These are phyloP conservation scores for Apophysomyces sp. DNA, from an alignment of 371 early-diverging fungal genomes.

Conservation along the genomic window DNA sequence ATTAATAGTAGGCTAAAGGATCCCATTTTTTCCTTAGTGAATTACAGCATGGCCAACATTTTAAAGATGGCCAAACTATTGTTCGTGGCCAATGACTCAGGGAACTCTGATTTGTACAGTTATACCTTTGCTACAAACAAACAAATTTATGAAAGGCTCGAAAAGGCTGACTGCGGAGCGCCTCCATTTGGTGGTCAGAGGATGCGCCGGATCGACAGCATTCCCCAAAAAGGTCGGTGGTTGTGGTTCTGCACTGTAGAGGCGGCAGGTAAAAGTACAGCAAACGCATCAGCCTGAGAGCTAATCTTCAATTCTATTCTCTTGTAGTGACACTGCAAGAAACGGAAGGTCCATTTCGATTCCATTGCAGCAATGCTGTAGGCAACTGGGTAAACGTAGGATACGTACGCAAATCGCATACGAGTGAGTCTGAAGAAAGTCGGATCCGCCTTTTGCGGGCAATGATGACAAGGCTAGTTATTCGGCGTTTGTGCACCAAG, in stretches of 20 bases:
- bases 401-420: conserved; percentile 4
- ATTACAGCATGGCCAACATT: conserved; percentile 8
- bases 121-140: neutral
- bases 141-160: neutral
- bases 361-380: conserved; percentile 2
- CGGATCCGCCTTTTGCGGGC: neutral
- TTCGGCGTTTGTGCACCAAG: conserved; percentile 8
- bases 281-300: neutral
- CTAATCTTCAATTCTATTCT: neutral
- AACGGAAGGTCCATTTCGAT: neutral
- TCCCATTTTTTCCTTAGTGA: neutral
- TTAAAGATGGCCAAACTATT: conserved; percentile 5
- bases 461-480: neutral
- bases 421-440: neutral
- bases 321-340: conserved; percentile 1
- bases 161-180: conserved; percentile 5
- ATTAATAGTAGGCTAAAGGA: too few species aligned
- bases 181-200: neutral
- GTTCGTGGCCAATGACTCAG: neutral
- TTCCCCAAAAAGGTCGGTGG: neutral
- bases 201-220: neutral
- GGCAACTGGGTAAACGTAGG: conserved; percentile 8
- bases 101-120: neutral
- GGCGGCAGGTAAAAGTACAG: neutral
- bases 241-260: neutral